Base-by-base conservation (phyloP, 177 flowering plant species). In the Telopea speciosissima region DNA sequence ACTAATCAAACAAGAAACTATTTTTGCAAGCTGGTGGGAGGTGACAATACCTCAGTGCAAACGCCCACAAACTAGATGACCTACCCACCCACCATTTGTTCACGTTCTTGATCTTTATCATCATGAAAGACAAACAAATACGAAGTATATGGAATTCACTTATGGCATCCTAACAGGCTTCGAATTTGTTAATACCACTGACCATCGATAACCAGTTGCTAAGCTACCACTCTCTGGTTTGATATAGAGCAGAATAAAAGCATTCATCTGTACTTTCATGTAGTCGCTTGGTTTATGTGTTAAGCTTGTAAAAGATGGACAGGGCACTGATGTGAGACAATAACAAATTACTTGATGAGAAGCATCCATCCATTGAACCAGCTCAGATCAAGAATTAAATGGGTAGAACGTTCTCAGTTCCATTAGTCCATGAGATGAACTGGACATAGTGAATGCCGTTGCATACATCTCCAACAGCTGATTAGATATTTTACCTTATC, bases 401-500 rank as follows among this genome's bases (percentile, higher is more conserved):
- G 24, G 26, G 24, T 8, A 23, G 16, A 8, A 24, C 6, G 11
- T 8, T 61, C 25, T 23, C 63, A 14, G 24, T 61, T 61, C 8
- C 24, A 9, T 24, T 23, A 23, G 13, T 24, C 16, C 63, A 23
- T 8, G 26, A 61, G 26, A 61, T 4, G 24, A 61, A 61, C 12
- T 61, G 63, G 26, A 62, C 8, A 1, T 14, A 28, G 31, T 14
- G 5, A 58, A 17, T n/a, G n/a, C n/a, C 8, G n/a, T 8, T 58
- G 22, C 22, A 58, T n/a, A 19, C 61, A 58, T 58, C 23, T 17
- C 22, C 66, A 28, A 63, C 14, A 3, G 11, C 42, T 5, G 22
- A 17, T 14, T 11, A 24, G 21, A 62, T 2, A 22, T 16, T 16
- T 26, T 36, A 95, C 99, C 99, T 92, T 95, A 78, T 95, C 99